Conservation (phyloP, 2,329 filamentous ascomycete genomes). For the Cladosporium sp. region DNA sequence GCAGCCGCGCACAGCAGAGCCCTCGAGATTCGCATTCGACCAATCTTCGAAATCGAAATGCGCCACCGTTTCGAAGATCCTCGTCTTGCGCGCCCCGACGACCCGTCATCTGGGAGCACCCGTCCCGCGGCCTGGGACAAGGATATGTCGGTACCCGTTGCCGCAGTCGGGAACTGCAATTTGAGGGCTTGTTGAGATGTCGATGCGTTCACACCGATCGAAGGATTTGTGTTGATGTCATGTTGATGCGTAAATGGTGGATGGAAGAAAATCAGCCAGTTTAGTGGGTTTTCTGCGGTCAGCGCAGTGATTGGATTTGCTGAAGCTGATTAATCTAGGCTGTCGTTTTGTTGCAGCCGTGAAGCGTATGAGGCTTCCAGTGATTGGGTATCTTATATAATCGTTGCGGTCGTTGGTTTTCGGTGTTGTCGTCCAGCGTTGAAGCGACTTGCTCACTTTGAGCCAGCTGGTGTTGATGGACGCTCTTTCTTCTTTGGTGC, state of each 20-base stretch:
- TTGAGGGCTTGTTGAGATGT: neutral
- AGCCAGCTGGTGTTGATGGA: neutral
- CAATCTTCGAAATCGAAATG: neutral
- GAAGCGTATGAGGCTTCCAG: neutral
- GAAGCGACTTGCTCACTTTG: neutral
- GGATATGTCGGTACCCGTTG: constrained; percentile 6
- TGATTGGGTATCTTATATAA: neutral
- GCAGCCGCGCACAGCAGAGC: neutral
- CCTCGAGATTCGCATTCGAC: neutral
- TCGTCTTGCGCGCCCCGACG: neutral
- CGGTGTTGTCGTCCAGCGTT: neutral
- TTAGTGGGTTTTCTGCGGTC: neutral
- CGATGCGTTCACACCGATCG: neutral
- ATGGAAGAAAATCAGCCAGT: neutral
- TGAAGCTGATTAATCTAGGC: constrained; percentile 3
- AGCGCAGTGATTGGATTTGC: neutral
- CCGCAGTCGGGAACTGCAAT: neutral
- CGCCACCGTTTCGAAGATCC: constrained; percentile 4
- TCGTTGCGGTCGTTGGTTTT: neutral
- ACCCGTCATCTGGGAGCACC: constrained; percentile 6
- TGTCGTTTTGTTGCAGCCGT: neutral
- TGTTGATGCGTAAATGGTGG: neutral
- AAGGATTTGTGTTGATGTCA: neutral
- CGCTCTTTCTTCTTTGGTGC: constrained; percentile 11
- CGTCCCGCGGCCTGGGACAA: constrained; percentile 4